Evolutionary conservation across 345 rosid genomes (phyloP).

Genomic region (Eucalyptus sideroxylon): DNA sequence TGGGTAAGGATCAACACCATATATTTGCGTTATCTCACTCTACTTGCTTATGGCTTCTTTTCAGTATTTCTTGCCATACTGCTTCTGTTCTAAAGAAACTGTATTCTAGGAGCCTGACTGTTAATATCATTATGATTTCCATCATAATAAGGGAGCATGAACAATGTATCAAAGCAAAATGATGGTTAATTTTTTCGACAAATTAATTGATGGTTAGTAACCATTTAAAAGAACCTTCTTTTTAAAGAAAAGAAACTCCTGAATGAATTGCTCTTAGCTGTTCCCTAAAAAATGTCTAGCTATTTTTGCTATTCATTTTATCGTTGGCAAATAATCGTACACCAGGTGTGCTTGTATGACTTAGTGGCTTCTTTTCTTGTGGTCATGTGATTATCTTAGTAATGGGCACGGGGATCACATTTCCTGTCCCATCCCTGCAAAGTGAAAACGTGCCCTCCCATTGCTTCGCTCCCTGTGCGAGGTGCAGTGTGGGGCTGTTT

Average conservation of each 20-base stretch:
- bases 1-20: slow-evolving; percentile 34
- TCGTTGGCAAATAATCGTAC: neutral
- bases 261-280: neutral
- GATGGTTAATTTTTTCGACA: neutral
- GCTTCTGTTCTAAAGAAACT: neutral
- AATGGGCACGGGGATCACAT: neutral
- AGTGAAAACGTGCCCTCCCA: neutral
- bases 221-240: neutral
- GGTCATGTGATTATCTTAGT: neutral
- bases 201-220: neutral
- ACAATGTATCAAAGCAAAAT: neutral
- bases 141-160: neutral
- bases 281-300: neutral
- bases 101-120: neutral
- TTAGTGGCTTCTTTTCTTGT: neutral
- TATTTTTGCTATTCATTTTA: neutral
- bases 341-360: neutral
- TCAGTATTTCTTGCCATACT: neutral
- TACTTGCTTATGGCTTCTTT: neutral
- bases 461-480: neutral
- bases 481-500: neutral
- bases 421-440: neutral
- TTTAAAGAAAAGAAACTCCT: neutral
- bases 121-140: neutral
- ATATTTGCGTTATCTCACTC: neutral